phyloP scores from a whole-genome alignment of 192 early-diverging fungal species.

The Linnemannia elongata region DNA sequence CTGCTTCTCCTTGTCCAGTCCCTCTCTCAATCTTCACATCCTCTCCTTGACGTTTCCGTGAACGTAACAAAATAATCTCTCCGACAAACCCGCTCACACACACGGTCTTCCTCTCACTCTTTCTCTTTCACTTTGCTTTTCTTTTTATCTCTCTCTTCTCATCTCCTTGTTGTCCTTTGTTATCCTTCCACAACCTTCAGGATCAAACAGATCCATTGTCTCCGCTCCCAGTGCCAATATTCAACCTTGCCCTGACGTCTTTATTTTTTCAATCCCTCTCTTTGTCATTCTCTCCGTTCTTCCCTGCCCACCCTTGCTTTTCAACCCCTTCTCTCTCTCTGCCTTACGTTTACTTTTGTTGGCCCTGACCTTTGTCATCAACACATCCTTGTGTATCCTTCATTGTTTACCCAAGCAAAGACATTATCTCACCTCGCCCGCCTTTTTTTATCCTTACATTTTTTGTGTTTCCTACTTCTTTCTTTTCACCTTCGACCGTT shows the following conservation, averaged over 20 bases:
- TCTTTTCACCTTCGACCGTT: not conserved
- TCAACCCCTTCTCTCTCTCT: not conserved
- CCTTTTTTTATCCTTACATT: not conserved
- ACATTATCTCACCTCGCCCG: not conserved
- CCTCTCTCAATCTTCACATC: not conserved
- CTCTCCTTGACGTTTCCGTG: not conserved
- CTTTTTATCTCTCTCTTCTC: not conserved
- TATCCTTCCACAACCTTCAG: not conserved
- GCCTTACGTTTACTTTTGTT: not conserved
- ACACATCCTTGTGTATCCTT: not conserved
- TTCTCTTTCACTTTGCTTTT: not conserved
- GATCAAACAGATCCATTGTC: constrained; percentile 3
- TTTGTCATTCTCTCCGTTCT: not conserved
- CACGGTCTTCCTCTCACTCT: not conserved
- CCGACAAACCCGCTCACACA: not conserved
- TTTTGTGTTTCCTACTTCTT: not conserved
- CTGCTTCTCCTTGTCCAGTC: no score
- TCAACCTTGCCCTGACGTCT: not conserved
- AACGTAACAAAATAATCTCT: not conserved
- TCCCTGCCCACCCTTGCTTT: not conserved
- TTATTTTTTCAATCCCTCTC: not conserved
- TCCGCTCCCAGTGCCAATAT: not conserved
- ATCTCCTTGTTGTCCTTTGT: not conserved
- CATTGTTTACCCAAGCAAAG: not conserved
- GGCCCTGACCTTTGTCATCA: not conserved